Evolutionary conservation across 768 basidiomycete species (phyloP).

Genomic region (Leucosporidium scottii): DNA sequence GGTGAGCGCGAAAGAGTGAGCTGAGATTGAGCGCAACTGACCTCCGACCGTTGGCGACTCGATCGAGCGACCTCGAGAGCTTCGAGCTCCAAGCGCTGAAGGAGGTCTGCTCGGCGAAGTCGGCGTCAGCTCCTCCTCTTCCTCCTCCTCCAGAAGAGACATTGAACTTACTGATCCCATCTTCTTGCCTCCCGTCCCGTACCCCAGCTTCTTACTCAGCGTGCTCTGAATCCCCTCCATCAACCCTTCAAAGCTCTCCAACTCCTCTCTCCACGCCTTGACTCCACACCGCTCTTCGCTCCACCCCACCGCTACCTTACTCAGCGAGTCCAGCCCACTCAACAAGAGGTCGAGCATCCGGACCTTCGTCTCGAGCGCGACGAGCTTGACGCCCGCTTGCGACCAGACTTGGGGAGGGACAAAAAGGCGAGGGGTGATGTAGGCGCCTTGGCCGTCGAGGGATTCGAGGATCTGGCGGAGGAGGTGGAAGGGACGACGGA

Average conservation of each 20-base stretch:
- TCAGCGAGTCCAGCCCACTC: conserved; percentile 56
- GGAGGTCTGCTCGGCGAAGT: conserved; percentile 18
- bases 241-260: conserved; percentile 81
- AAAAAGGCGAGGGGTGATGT: conserved; percentile 75
- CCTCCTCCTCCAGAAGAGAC: conserved; percentile 4
- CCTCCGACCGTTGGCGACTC: conserved; percentile 35
- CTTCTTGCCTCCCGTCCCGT: conserved; percentile 74
- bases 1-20: neutral
- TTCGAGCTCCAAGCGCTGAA: conserved; percentile 35
- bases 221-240: conserved; percentile 49
- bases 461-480: conserved; percentile 72
- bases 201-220: conserved; percentile 33
- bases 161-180: conserved; percentile 42
- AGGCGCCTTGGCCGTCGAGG: conserved; percentile 79
- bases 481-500: conserved; percentile 82
- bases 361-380: conserved; percentile 74
- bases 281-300: conserved; percentile 32
- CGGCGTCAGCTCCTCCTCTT: conserved; percentile 10
- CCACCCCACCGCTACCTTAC: no score
- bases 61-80: conserved; percentile 30
- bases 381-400: conserved; percentile 76
- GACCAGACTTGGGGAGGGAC: conserved; percentile 88
- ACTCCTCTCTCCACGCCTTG: conserved; percentile 49
- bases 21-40: conserved; percentile 5
- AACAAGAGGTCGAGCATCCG: conserved; percentile 72